These are phyloP conservation scores for Boletus semigastroideus DNA, from an alignment of 1,284 basidiomycete species.

Conservation along the genomic window DNA sequence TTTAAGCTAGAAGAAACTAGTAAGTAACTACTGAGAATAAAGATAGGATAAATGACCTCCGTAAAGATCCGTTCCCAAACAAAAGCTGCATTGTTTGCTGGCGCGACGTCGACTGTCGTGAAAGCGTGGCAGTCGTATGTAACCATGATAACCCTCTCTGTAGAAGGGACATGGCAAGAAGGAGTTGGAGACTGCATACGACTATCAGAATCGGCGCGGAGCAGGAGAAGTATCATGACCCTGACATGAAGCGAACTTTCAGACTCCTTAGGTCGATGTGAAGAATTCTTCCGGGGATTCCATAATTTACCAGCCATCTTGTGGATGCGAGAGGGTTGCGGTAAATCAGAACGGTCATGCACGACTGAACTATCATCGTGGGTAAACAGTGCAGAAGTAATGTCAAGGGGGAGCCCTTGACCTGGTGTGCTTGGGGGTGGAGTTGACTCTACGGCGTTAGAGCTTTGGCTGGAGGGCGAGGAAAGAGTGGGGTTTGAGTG, in stretches of 20 bases:
- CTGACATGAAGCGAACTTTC: conserved; percentile 31
- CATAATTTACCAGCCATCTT: conserved; percentile 30
- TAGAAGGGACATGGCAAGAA: conserved; percentile 19
- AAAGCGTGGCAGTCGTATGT: conserved; percentile 83
- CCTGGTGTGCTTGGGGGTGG: conserved; percentile 68
- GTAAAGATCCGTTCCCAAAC: conserved; percentile 85
- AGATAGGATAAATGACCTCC: conserved; percentile 54
- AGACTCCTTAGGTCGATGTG: conserved; percentile 30
- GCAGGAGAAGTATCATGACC: background rate
- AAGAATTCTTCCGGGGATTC: conserved; percentile 29
- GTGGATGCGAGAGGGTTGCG: conserved; percentile 30
- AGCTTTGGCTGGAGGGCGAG: conserved; percentile 65
- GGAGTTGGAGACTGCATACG: conserved; percentile 30
- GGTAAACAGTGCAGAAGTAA: conserved; percentile 41
- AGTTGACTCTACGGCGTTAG: conserved; percentile 56
- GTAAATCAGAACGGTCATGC: conserved; percentile 33
- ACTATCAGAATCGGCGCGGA: conserved; percentile 7
- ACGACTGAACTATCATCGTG: conserved; percentile 34
- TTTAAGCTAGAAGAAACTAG: conserved; percentile 55
- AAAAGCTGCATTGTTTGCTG: conserved; percentile 64
- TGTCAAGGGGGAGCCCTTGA: conserved; percentile 41
- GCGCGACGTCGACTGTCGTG: conserved; percentile 75
- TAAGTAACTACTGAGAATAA: conserved; percentile 9
- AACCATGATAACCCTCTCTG: conserved; percentile 65
- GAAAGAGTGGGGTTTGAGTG: conserved; percentile 52